Percentiles rank a stretch among this genome's conserved stretches.
Conservation (phyloP, 2,329 filamentous ascomycete species). For the Colletotrichum paranaense region DNA sequence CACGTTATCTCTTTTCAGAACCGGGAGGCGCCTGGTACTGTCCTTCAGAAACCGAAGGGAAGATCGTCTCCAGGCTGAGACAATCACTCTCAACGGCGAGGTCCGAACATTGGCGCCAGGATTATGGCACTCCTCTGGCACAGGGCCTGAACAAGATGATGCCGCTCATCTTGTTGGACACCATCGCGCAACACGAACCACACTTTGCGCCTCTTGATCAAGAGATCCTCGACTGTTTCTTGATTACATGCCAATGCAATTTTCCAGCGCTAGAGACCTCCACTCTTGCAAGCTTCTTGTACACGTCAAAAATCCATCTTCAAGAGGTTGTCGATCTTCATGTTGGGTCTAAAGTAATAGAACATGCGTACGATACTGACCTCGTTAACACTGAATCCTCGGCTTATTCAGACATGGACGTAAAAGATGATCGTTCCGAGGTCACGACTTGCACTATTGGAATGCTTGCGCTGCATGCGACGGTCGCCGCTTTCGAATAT, state of each 20-base stretch:
- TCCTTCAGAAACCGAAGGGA: too few relatives aligned
- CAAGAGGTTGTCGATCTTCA: background rate
- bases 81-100: background rate
- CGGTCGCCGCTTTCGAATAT: background rate
- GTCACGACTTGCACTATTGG: background rate
- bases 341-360: background rate
- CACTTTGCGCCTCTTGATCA: background rate
- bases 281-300: rapidly evolving
- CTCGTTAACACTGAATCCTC: too few relatives aligned
- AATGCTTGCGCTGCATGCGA: background rate
- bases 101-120: background rate
- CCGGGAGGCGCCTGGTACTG: background rate
- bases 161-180: rapidly evolving
- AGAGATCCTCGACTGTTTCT: background rate
- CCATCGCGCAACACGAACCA: background rate
- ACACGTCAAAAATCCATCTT: background rate
- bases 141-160: background rate
- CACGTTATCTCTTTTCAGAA: background rate
- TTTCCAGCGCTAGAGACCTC: background rate
- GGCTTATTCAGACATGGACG: background rate
- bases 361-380: background rate
- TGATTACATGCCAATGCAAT: background rate
- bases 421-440: background rate
- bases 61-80: background rate
- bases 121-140: background rate